phyloP scores from a whole-genome alignment of 495 filamentous ascomycete species.

The Podospora bellae-mahoneyi region DNA sequence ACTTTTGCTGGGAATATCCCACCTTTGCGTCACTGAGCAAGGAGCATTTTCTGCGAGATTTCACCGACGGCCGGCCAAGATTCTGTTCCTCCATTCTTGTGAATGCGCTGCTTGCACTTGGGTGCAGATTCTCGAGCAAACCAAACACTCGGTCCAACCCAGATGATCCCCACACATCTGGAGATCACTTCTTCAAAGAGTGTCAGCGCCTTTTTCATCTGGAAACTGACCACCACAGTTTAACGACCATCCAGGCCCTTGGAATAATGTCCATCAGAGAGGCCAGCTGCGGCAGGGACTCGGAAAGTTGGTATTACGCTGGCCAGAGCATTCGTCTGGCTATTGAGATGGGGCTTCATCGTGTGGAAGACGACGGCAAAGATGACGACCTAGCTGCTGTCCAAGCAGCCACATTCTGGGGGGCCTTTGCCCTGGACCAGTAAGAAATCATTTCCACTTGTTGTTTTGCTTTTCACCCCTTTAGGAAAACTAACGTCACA shows the following conservation, averaged over 20 bases:
- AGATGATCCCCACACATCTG: constrained; percentile 59
- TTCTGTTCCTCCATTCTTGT: constrained; percentile 73
- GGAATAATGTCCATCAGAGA: constrained; percentile 70
- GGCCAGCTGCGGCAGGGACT: constrained; percentile 60
- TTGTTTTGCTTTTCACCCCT: neutral
- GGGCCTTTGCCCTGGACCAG: constrained; percentile 67
- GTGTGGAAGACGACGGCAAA: constrained; percentile 38
- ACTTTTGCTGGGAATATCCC: constrained; percentile 81
- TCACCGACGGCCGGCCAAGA: constrained; percentile 49
- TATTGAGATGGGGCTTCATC: constrained; percentile 64
- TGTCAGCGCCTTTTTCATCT: constrained; percentile 57
- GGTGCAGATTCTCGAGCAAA: constrained; percentile 69
- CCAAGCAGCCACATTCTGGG: constrained; percentile 68
- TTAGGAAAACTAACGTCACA: constrained; percentile 25
- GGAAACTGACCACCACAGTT: constrained; percentile 53
- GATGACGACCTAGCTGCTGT: constrained; percentile 57
- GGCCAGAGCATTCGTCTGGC: constrained; percentile 64
- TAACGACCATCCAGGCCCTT: constrained; percentile 77
- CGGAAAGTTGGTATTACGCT: constrained; percentile 64
- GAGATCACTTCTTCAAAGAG: constrained; percentile 70
- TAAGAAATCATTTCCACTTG: constrained; percentile 36
- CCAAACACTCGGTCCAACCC: constrained; percentile 59
- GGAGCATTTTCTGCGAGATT: constrained; percentile 67
- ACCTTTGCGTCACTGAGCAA: constrained; percentile 69
- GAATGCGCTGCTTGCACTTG: constrained; percentile 69